Conservation (phyloP, 805 yeast species). For the Lipomyces oligophaga region DNA sequence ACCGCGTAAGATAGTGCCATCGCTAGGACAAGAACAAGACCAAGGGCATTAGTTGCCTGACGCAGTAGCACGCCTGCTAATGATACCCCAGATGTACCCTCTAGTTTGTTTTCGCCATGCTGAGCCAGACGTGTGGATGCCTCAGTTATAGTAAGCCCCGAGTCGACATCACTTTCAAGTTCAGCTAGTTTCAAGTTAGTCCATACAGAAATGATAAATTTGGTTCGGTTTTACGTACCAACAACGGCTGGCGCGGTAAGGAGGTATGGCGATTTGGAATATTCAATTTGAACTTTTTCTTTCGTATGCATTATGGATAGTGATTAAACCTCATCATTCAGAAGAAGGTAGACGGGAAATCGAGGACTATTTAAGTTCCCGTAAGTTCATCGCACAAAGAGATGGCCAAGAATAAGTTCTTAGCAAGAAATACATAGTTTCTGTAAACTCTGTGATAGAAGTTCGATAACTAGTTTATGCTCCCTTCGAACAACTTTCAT, state of each 20-base stretch:
- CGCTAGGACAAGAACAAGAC: conserved; percentile 46
- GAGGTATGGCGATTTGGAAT: conserved; percentile 10
- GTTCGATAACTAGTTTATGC: no score
- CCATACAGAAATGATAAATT: neutral
- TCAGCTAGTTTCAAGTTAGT: conserved; percentile 6
- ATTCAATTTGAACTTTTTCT: conserved; percentile 12
- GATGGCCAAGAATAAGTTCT: neutral
- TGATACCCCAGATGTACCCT: conserved; percentile 56
- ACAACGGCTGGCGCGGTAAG: conserved; percentile 7
- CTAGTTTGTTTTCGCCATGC: conserved; percentile 60
- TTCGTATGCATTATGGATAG: conserved; percentile 4
- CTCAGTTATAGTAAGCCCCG: conserved; percentile 46
- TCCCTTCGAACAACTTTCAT: no score
- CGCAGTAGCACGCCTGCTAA: conserved; percentile 54
- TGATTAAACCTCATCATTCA: neutral
- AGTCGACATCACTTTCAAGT: conserved; percentile 43
- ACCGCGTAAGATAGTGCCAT: conserved; percentile 62
- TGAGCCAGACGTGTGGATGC: conserved; percentile 36
- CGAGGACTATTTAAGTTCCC: neutral
- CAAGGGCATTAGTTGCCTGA: conserved; percentile 76
- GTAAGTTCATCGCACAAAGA: neutral
- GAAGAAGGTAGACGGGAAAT: neutral
- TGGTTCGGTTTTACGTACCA: conserved; percentile 7
- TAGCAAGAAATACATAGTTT: neutral
- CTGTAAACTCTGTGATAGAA: no score